These are phyloP conservation scores for Phaseolus coccineus DNA, from an alignment of 331 rosid genomes.

Conservation along the genomic window DNA sequence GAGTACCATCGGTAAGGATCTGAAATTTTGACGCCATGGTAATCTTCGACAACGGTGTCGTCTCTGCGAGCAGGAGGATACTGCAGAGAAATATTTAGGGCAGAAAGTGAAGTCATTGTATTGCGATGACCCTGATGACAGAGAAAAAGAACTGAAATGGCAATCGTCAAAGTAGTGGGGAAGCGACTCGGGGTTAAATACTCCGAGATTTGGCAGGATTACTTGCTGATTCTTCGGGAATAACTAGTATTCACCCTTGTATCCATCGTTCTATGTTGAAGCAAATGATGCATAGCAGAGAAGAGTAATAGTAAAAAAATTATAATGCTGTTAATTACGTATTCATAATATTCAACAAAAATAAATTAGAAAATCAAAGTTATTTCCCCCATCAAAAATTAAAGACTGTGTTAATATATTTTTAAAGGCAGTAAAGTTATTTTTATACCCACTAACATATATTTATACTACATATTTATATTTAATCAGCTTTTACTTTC, in stretches of 20 bases:
- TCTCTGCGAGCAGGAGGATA: slow-evolving; percentile 81
- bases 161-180: neutral
- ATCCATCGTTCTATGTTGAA: too few relatives aligned
- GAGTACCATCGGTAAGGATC: slow-evolving; percentile 92
- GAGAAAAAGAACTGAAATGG: neutral
- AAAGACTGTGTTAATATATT: too few relatives aligned
- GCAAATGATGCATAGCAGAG: too few relatives aligned
- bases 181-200: neutral
- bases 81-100: slow-evolving; percentile 48
- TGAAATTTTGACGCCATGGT: slow-evolving; percentile 71
- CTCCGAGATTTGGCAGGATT: neutral
- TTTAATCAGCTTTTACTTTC: too few relatives aligned
- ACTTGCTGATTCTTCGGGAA: neutral
- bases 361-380: too few relatives aligned
- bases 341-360: too few relatives aligned
- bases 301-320: too few relatives aligned
- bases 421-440: too few relatives aligned
- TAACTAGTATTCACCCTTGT: neutral
- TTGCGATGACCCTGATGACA: neutral
- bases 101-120: slow-evolving; percentile 60
- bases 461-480: too few relatives aligned
- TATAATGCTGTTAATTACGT: too few relatives aligned
- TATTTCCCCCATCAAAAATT: too few relatives aligned
- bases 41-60: slow-evolving; percentile 76
- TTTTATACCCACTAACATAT: too few relatives aligned